Base-by-base conservation (phyloP, 441 rosid species). In the Macaranga tanarius region DNA sequence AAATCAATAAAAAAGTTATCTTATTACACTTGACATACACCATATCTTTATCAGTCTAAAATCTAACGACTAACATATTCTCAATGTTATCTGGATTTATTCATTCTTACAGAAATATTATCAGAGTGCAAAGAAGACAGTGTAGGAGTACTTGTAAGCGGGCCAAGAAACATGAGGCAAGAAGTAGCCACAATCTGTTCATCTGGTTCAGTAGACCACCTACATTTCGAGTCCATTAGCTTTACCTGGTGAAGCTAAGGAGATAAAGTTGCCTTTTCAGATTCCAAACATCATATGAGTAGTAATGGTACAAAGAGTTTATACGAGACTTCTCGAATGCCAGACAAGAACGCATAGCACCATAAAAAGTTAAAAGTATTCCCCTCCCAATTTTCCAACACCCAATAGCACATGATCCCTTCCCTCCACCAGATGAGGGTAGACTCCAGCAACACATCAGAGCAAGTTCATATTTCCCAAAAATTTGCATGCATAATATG, bases 171-270 rank as follows among this genome's bases (percentile, higher is more conserved):
- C 79, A 69, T 92, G 93, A 86, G 96, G 70, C 95, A 84, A 26
- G 88, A 91, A 17, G 91, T 84, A 11, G 98, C 98, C 0, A 71
- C 72, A 62, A 80, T 90, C 10, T 90, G 98, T 65, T 85, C 91
- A 0, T 86, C 88, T 8, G 81, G 83, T 34, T 72, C 76, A 47
- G 81, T 80, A 8, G 67, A 78, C n/a, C 85, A 83, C 72, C 76
- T 90, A 52, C 87, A 86, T 52, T 91, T 90, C 56, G 95, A 95
- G 82, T 90, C 95, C 25, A 86, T 89, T 73, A 89, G 96, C 86
- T 95, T 95, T 62, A 85, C 81, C 82, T 95, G 95, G 93, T 91
- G 89, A 92, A 12, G 5, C 60, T 3, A 25, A 20, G 7, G 17
- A 52, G n/a, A n/a, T 0, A 2, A n/a, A 22, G 50, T 34, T 42